These are phyloP conservation scores for Mucor velutinosus DNA, from an alignment of 371 early-diverging fungal species.

Conservation along the genomic window DNA sequence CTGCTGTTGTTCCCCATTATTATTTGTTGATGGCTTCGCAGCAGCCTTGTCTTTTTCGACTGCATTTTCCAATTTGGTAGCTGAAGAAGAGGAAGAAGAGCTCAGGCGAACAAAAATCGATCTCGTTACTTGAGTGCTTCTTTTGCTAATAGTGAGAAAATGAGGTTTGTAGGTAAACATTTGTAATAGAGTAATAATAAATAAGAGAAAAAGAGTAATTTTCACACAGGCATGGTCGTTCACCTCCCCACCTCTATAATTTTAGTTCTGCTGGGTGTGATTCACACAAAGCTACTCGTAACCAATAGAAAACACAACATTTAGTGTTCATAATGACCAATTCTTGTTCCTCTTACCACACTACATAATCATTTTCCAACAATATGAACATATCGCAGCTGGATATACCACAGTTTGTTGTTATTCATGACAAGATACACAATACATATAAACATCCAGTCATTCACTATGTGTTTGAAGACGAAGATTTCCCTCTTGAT, in stretches of 20 bases:
- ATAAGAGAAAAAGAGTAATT: neutral
- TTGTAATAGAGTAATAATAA: neutral
- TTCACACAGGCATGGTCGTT: slow-evolving; percentile 8
- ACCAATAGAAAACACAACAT: neutral
- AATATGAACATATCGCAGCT: slow-evolving; percentile 18
- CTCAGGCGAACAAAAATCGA: slow-evolving; percentile 3
- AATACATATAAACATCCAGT: slow-evolving; percentile 55
- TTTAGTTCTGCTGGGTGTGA: slow-evolving; percentile 5
- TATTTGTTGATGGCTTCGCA: neutral
- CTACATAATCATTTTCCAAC: neutral
- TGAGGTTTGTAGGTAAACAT: slow-evolving; percentile 19
- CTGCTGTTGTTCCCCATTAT: slow-evolving; percentile 4
- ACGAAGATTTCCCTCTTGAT: slow-evolving; percentile 46
- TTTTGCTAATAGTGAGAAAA: neutral
- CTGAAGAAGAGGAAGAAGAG: slow-evolving; percentile 21
- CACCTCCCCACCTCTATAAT: neutral
- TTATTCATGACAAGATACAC: slow-evolving; percentile 52
- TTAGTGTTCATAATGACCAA: slow-evolving; percentile 1
- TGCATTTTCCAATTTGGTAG: slow-evolving; percentile 8
- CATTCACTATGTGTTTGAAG: slow-evolving; percentile 60
- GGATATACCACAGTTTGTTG: slow-evolving; percentile 55
- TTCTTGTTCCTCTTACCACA: neutral
- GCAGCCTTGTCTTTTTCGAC: neutral
- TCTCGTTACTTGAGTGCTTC: neutral
- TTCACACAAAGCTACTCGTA: neutral